A percentile compares a stretch with the other conserved stretches of the same genome.
phyloP scores from a whole-genome alignment of 2,329 filamentous ascomycete genomes.

The Penicillium sp. region DNA sequence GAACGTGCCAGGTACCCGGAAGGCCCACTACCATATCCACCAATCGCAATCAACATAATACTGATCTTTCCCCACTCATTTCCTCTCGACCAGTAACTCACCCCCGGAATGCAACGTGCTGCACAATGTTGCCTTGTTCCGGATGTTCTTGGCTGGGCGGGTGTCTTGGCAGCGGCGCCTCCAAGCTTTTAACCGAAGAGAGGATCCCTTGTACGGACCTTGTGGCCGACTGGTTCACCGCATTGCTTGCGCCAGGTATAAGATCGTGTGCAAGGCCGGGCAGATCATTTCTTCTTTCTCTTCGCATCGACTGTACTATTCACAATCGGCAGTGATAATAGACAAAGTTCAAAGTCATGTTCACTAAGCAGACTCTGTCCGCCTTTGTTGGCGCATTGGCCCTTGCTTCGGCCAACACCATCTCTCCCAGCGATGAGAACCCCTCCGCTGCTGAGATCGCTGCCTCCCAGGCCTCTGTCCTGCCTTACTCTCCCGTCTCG shows the following conservation, averaged over 20 bases:
- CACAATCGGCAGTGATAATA: neutral
- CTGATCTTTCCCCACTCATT: neutral
- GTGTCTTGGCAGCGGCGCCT: neutral
- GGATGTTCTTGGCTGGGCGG: neutral
- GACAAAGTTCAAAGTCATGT: slow-evolving; percentile 26
- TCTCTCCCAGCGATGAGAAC: slow-evolving; percentile 20
- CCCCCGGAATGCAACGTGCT: slow-evolving; percentile 16
- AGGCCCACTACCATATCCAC: neutral
- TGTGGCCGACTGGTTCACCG: slow-evolving; percentile 1
- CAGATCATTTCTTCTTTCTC: slow-evolving; percentile 8
- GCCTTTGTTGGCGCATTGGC: slow-evolving; percentile 25
- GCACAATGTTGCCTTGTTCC: neutral
- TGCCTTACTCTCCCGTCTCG: slow-evolving; percentile 62
- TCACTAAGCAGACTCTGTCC: slow-evolving; percentile 55
- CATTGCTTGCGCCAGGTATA: slow-evolving; percentile 12
- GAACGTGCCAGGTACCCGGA: slow-evolving; percentile 14
- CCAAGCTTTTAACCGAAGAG: slow-evolving; percentile 5
- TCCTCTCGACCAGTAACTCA: slow-evolving; percentile 15
- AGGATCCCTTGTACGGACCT: neutral
- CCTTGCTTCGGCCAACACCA: slow-evolving; percentile 27
- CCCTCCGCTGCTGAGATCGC: slow-evolving; percentile 31
- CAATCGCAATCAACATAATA: neutral
- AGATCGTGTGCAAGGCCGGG: slow-evolving; percentile 13
- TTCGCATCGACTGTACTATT: slow-evolving; percentile 1
- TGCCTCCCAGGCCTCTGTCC: slow-evolving; percentile 54